Evolutionary conservation across 2,329 filamentous ascomycete species (phyloP).

Genomic region (Myriangium duriaei): DNA sequence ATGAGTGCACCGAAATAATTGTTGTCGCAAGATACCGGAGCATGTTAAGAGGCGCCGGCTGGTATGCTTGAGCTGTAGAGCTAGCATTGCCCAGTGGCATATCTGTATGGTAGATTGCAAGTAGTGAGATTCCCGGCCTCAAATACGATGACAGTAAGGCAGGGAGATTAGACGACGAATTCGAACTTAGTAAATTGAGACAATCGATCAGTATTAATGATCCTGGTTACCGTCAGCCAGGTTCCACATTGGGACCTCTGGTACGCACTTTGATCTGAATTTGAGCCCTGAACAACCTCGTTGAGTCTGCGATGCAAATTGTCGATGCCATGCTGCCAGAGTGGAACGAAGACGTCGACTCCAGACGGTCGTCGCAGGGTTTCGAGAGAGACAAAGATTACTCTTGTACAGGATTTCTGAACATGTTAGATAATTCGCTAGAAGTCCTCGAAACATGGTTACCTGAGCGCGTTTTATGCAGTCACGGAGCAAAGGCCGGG

Average conservation of each 20-base stretch:
- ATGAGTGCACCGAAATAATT: slow-evolving; percentile 59
- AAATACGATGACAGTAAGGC: slow-evolving; percentile 59
- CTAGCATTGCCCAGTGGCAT: slow-evolving; percentile 43
- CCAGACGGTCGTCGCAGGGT: slow-evolving; percentile 53
- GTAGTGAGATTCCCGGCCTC: slow-evolving; percentile 54
- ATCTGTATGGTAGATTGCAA: slow-evolving; percentile 75
- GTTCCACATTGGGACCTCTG: not conserved
- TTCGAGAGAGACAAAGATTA: slow-evolving; percentile 68
- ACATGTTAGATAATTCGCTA: slow-evolving; percentile 13
- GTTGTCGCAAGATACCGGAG: slow-evolving; percentile 82
- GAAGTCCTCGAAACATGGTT: slow-evolving; percentile 13
- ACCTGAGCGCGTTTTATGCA: slow-evolving; percentile 66
- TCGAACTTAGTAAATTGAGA: slow-evolving; percentile 52
- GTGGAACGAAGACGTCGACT: slow-evolving; percentile 52
- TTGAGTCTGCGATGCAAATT: slow-evolving; percentile 14
- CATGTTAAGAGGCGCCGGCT: slow-evolving; percentile 57
- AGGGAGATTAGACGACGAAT: slow-evolving; percentile 46
- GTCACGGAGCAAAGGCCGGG: slow-evolving; percentile 55
- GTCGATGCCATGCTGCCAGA: slow-evolving; percentile 20
- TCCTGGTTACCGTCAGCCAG: slow-evolving; percentile 34
- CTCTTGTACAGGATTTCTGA: slow-evolving; percentile 51
- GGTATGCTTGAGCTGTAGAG: slow-evolving; percentile 32
- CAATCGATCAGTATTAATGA: slow-evolving; percentile 69
- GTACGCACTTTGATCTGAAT: slow-evolving; percentile 5
- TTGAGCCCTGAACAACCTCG: not conserved